Conservation (phyloP, 495 filamentous ascomycete genomes). For the Aspergillus avenaceus region DNA sequence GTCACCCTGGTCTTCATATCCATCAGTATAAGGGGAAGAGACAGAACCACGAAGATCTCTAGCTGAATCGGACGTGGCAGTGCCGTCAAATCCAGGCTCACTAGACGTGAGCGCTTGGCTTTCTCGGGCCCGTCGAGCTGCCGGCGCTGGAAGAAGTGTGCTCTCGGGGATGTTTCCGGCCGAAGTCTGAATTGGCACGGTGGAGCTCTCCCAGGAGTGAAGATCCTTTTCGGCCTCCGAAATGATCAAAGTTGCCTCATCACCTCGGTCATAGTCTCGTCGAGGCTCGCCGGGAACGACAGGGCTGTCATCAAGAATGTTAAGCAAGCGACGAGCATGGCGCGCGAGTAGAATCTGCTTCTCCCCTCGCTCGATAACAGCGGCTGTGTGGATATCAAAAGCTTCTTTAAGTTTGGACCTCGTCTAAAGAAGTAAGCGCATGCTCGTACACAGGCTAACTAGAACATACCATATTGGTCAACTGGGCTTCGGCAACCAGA, state of each 20-base stretch:
- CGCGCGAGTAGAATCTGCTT: conserved; percentile 92
- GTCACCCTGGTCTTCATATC: neutral
- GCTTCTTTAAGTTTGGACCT: conserved; percentile 92
- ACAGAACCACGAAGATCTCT: conserved; percentile 1
- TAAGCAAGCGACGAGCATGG: conserved; percentile 79
- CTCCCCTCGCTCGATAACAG: conserved; percentile 89
- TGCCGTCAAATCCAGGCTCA: neutral
- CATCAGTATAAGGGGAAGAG: neutral
- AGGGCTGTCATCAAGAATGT: conserved; percentile 86
- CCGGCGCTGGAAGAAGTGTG: conserved; percentile 11
- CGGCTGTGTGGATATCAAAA: conserved; percentile 79
- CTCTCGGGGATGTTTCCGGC: conserved; percentile 5
- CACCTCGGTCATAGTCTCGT: conserved; percentile 56
- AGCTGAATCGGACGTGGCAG: neutral
- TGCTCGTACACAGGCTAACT: too few relatives aligned
- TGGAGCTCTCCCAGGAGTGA: conserved; percentile 61
- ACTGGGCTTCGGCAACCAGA: conserved; percentile 91
- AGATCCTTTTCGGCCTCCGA: conserved; percentile 91
- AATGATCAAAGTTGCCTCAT: conserved; percentile 73
- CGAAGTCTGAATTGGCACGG: conserved; percentile 46
- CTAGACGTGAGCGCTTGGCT: neutral
- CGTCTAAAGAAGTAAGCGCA: too few relatives aligned
- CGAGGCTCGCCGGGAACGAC: conserved; percentile 81
- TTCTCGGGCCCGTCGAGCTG: neutral
- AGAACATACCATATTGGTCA: conserved; percentile 94